Conservation (phyloP, 192 early-diverging fungal species). For the Gamsiella multidivaricata region DNA sequence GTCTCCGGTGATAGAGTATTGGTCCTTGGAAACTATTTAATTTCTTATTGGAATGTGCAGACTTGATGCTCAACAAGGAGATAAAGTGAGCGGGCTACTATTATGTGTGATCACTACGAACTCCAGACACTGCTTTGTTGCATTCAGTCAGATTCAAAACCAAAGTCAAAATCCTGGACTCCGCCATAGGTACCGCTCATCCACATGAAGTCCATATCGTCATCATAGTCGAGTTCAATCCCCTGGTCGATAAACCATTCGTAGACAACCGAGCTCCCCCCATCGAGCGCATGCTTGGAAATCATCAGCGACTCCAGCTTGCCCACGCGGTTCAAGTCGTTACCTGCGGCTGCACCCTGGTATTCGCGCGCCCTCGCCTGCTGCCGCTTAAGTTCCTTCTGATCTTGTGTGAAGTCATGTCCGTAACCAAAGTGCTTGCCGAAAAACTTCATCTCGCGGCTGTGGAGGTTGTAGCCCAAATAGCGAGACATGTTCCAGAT, state of each 20-base stretch:
- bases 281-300: background rate
- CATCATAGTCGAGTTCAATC: too few relatives aligned
- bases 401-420: background rate
- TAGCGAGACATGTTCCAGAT: background rate
- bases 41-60: too few relatives aligned
- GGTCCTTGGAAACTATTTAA: too few relatives aligned
- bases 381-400: background rate
- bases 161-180: too few relatives aligned
- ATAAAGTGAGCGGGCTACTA: too few relatives aligned
- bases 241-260: slow-evolving; percentile 20
- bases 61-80: too few relatives aligned
- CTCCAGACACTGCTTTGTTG: too few relatives aligned
- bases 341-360: background rate
- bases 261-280: background rate
- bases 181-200: too few relatives aligned
- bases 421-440: slow-evolving; percentile 22
- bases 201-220: too few relatives aligned
- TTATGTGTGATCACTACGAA: too few relatives aligned
- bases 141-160: too few relatives aligned
- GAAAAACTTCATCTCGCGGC: slow-evolving; percentile 11
- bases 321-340: background rate
- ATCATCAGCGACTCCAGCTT: background rate
- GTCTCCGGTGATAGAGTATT: too few relatives aligned
- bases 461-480: background rate
- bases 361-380: background rate